Conservation (phyloP, 1,284 basidiomycete species). For the Mycosarcoma maydis region DNA sequence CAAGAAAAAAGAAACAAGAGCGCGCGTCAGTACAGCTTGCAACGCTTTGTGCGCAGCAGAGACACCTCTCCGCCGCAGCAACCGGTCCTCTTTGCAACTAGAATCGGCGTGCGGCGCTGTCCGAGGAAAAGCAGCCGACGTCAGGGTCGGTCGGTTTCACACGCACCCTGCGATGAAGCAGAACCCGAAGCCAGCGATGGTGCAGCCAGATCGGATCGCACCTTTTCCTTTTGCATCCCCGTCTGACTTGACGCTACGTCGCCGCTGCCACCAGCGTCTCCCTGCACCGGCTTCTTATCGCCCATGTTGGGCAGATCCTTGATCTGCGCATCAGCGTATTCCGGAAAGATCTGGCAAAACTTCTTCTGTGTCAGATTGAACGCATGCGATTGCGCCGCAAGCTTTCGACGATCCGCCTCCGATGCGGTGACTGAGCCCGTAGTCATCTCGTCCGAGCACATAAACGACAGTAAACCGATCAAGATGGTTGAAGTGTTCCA, state of each 20-base stretch:
- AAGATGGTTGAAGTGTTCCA: conserved; percentile 94
- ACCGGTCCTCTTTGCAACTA: conserved; percentile 8
- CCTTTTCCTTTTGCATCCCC: too few species aligned
- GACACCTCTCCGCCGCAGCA: too few species aligned
- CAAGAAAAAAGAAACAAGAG: background rate
- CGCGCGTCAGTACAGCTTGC: conserved; percentile 6
- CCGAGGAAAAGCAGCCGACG: too few species aligned
- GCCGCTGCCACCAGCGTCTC: conserved; percentile 2
- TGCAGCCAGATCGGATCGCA: conserved; percentile 37
- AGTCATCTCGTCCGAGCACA: conserved; percentile 96
- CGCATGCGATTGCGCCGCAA: conserved; percentile 81
- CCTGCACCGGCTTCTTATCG: conserved; percentile 22
- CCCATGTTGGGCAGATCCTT: conserved; percentile 65
- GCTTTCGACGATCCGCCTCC: conserved; percentile 79
- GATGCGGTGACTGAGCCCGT: conserved; percentile 86
- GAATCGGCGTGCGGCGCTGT: too few species aligned
- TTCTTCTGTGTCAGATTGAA: conserved; percentile 84
- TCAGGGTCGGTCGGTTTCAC: too few species aligned
- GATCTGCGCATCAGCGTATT: conserved; percentile 38
- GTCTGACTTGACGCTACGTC: too few species aligned
- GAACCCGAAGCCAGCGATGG: conserved; percentile 36
- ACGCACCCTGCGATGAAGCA: conserved; percentile 42
- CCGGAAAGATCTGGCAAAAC: conserved; percentile 71
- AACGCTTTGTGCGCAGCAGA: too few species aligned
- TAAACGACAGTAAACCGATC: conserved; percentile 93